Evolutionary conservation across 192 early-diverging fungal species (phyloP), one percentile per base, ranked within the genome.

Genomic region (Backusella tuberculispora): DNA sequence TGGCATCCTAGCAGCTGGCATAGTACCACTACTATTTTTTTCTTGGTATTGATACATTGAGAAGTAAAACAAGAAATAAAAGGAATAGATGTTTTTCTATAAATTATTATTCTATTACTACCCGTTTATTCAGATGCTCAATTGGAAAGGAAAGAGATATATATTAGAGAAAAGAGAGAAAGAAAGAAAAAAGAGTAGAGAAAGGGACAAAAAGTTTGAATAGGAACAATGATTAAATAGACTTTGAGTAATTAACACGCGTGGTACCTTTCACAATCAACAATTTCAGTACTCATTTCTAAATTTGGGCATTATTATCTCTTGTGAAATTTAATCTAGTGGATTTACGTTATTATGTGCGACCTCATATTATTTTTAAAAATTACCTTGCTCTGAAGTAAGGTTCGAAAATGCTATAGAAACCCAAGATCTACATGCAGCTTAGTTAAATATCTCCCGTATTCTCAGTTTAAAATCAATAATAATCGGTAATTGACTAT

Each of bases 1-100:
- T 45, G 67, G 67, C 67, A 69, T 69, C 45, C 67, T 43, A 26
- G 67, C 67, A 5, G 67, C 37, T 24, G 67, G 67, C 67, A 69
- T 42, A 13, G 67, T 8, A 5, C 21, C 43, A 13, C 14, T 37
- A 12, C 65, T 29, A 46, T 34, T 69, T 21, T 40, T 40, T 26
- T 46, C 40, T 21, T 46, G 41, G 13, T 69, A 69, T 43, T 69
- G 67, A 29, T 69, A 69, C 67, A 69, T 69, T 47, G 19, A 56
- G 10, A 56, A 56, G 24, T 7, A 56, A 56, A 56, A 10, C 8
- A 56, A 53, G 4, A 56, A 0, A 53, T 21, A 53, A 53, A 53
- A 56, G 19, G n/a, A 19, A 50, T 24, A 56, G 8, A 56, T 7
- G 19, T 24, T 50, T 56, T 56, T 56, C 9, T 56, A 21, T 3